Evolutionary conservation across 1,139 yeast genomes (phyloP).

Genomic region (Eremothecium cymbalariae): DNA sequence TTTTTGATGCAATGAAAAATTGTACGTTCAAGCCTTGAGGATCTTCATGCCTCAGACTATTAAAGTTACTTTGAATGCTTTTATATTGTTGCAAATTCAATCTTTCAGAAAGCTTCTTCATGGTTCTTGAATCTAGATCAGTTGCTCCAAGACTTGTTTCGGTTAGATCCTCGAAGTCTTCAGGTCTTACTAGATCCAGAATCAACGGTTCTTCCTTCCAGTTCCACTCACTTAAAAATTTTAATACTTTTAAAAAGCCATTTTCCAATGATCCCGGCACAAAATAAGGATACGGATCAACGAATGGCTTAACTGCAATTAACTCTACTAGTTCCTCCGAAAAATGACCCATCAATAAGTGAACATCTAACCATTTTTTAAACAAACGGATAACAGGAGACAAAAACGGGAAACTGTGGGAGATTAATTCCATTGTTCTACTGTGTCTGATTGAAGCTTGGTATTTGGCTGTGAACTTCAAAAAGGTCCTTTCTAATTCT

Average conservation of each 20-base stretch:
- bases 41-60: conserved; percentile 59
- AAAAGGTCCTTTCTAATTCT: conserved; percentile 52
- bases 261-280: conserved; percentile 70
- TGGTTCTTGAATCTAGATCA: conserved; percentile 25
- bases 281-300: conserved; percentile 75
- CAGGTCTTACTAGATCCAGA: conserved; percentile 56
- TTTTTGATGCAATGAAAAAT: conserved; percentile 71
- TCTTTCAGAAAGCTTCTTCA: conserved; percentile 47
- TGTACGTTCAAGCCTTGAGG: conserved; percentile 77
- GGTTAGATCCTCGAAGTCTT: conserved; percentile 30
- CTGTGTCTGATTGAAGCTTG: conserved; percentile 73
- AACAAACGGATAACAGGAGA: conserved; percentile 77
- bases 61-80: conserved; percentile 55
- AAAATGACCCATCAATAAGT: conserved; percentile 57
- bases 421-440: conserved; percentile 60
- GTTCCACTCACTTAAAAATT: conserved; percentile 76
- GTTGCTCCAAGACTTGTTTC: conserved; percentile 34
- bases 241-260: conserved; percentile 71
- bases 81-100: conserved; percentile 58
- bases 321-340: conserved; percentile 75
- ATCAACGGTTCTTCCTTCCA: conserved; percentile 86
- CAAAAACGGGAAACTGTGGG: conserved; percentile 65
- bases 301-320: conserved; percentile 73
- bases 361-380: conserved; percentile 81
- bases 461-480: conserved; percentile 60